Evolutionary conservation across 768 basidiomycete species (phyloP).

Genomic region (Amyloporia xantha): DNA sequence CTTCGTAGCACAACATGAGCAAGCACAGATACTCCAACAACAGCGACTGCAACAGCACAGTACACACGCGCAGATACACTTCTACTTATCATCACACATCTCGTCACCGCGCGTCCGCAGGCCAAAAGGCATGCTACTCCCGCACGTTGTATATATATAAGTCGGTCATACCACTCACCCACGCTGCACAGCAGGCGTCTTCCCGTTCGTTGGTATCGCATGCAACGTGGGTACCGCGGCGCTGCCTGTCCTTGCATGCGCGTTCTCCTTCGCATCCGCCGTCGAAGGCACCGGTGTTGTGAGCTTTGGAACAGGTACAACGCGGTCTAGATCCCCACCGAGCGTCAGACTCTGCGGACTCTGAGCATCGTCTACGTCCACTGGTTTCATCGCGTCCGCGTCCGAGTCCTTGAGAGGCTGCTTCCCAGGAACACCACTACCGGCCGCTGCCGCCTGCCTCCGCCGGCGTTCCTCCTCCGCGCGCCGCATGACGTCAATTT

Average conservation of each 20-base stretch:
- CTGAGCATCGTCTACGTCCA: slow-evolving; percentile 42
- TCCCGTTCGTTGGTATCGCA: slow-evolving; percentile 14
- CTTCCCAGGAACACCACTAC: slow-evolving; percentile 1
- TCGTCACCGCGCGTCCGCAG: background rate
- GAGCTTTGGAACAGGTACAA: slow-evolving; percentile 17
- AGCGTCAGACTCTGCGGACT: slow-evolving; percentile 2
- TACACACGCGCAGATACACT: background rate
- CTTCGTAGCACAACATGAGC: background rate
- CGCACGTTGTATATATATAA: background rate
- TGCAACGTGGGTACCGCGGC: slow-evolving; percentile 18
- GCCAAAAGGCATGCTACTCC: background rate
- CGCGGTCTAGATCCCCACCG: slow-evolving; percentile 8
- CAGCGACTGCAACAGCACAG: background rate
- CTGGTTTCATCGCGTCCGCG: slow-evolving; percentile 68
- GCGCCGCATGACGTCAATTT: slow-evolving; percentile 72
- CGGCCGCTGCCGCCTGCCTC: slow-evolving; percentile 26
- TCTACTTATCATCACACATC: background rate
- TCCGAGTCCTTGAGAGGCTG: slow-evolving; percentile 23
- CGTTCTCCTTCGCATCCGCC: slow-evolving; percentile 16
- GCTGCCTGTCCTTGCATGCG: slow-evolving; percentile 7
- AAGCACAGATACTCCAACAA: background rate
- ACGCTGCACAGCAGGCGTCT: background rate
- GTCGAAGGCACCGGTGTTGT: slow-evolving; percentile 16
- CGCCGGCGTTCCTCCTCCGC: slow-evolving; percentile 49
- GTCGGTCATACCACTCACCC: background rate